Percentiles rank a stretch among this genome's conserved stretches.
Evolutionary conservation across 805 yeast species (phyloP).

Genomic region (Myxozyma neotropica): DNA sequence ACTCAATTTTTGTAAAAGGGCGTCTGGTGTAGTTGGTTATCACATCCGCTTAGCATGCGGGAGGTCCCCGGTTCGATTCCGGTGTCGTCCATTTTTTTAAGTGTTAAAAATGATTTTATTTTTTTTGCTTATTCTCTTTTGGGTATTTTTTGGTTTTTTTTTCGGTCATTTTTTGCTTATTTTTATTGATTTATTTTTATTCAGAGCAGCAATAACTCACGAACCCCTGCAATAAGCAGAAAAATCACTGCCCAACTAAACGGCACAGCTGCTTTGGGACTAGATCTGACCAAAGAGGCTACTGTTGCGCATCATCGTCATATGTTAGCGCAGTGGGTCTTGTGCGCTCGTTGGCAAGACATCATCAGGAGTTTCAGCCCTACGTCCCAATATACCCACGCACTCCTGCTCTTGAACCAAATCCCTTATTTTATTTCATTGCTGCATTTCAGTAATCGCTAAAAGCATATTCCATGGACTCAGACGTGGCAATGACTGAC

Average conservation of each 20-base stretch:
- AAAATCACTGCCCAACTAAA: too few species aligned
- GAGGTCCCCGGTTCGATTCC: slow-evolving; percentile 39
- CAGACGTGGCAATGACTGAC: slow-evolving; percentile 31
- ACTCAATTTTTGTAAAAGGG: slow-evolving; percentile 11
- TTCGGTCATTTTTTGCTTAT: background rate
- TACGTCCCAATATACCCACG: too few species aligned
- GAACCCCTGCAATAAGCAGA: too few species aligned
- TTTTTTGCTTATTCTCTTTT: background rate
- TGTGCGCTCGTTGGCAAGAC: background rate
- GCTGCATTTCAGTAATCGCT: too few species aligned
- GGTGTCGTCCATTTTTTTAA: slow-evolving; percentile 35
- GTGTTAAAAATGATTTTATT: too few species aligned
- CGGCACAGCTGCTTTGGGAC: too few species aligned
- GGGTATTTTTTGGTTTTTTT: background rate
- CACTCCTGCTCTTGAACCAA: too few species aligned
- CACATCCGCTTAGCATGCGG: slow-evolving; percentile 39
- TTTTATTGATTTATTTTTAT: too few species aligned
- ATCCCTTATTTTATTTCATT: too few species aligned
- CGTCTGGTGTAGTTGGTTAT: slow-evolving; percentile 39
- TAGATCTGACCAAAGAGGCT: too few species aligned
- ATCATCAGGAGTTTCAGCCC: background rate
- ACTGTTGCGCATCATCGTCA: background rate
- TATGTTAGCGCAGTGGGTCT: background rate
- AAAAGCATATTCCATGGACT: slow-evolving; percentile 13
- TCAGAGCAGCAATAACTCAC: too few species aligned